A percentile compares a stretch with the other conserved stretches of the same genome.
Conservation (phyloP, 306 rosid species). For the Corylus avellana region DNA sequence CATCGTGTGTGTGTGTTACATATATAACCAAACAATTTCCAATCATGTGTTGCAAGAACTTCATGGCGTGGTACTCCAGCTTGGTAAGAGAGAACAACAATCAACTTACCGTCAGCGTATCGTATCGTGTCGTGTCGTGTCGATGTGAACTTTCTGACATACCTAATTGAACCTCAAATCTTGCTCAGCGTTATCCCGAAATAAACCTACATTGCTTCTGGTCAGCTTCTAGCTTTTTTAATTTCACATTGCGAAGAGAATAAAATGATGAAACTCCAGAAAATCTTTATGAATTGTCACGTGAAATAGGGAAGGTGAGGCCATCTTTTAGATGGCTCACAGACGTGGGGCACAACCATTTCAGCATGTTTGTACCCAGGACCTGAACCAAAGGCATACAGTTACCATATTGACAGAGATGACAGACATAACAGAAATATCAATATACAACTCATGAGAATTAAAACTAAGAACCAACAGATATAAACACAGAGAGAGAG, state of each 20-base stretch:
- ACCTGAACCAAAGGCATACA: constrained; percentile 48
- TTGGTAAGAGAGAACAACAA: background rate
- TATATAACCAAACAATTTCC: background rate
- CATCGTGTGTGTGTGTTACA: background rate
- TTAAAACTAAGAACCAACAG: background rate
- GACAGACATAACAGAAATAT: constrained; percentile 2
- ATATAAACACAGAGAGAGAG: background rate
- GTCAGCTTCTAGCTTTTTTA: constrained; percentile 5
- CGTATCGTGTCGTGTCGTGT: background rate
- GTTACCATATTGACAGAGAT: constrained; percentile 13
- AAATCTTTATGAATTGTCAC: constrained; percentile 47
- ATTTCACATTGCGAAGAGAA: background rate
- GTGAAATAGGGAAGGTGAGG: constrained; percentile 58
- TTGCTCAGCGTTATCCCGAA: background rate
- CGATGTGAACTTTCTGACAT: background rate
- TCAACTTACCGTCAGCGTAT: background rate
- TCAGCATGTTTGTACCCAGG: constrained; percentile 78
- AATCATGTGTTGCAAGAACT: constrained; percentile 7
- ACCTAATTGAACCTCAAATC: background rate
- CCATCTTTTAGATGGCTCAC: constrained; percentile 80
- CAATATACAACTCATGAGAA: constrained; percentile 11
- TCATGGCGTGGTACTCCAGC: background rate
- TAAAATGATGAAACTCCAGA: background rate
- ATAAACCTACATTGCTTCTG: background rate
- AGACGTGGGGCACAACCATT: constrained; percentile 80